Evolutionary conservation across 163 green algal genomes (phyloP).

Genomic region (Scenedesmus sp.): DNA sequence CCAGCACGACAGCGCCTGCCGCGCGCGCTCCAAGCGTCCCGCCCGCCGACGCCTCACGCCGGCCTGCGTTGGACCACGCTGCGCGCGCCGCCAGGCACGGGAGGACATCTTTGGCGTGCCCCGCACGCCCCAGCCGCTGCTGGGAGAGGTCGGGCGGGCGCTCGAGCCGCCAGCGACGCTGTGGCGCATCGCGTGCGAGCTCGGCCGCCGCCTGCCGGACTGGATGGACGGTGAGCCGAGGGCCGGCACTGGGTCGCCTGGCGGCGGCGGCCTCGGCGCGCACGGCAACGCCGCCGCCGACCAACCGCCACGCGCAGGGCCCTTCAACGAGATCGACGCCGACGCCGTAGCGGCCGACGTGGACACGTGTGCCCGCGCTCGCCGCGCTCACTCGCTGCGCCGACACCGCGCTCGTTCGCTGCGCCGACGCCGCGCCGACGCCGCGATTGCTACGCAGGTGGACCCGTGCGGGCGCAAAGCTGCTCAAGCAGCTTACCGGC

Average conservation of each 20-base stretch:
- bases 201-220: slow-evolving; percentile 55
- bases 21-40: no score
- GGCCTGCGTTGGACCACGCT: no score
- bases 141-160: slow-evolving; percentile 40
- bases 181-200: slow-evolving; percentile 9
- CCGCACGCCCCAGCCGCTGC: slow-evolving; percentile 64
- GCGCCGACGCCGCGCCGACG: slow-evolving; percentile 59
- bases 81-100: slow-evolving; percentile 11
- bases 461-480: slow-evolving; percentile 62
- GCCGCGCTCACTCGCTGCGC: no score
- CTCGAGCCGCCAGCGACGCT: slow-evolving; percentile 49
- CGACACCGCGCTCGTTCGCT: no score
- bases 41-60: no score
- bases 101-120: slow-evolving; percentile 76
- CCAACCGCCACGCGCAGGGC: no score
- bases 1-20: no score
- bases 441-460: slow-evolving; percentile 49
- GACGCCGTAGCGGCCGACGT: slow-evolving; percentile 66
- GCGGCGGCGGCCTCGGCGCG: no score
- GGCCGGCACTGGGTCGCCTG: no score
- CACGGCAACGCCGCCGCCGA: no score
- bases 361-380: no score
- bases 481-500: slow-evolving; percentile 62
- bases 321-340: slow-evolving; percentile 79
- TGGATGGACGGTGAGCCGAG: slow-evolving; percentile 89